Conservation (phyloP, 1,284 basidiomycete species). For the Volvariella surrecta region DNA sequence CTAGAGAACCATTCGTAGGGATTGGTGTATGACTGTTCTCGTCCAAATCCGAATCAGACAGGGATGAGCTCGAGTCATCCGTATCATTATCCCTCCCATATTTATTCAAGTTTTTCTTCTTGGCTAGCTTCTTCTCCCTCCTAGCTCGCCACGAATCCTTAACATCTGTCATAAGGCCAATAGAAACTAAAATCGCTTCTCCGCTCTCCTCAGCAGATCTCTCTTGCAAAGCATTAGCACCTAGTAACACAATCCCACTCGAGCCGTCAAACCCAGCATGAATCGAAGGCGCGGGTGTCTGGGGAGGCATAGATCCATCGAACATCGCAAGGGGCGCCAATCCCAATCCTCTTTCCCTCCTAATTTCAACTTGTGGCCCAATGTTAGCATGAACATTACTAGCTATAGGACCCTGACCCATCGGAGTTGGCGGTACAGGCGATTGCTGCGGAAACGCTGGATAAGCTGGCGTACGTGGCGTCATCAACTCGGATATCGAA, state of each 20-base stretch:
- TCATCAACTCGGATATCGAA: slow-evolving; percentile 1
- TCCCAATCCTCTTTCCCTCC: slow-evolving; percentile 37
- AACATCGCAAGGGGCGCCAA: background rate
- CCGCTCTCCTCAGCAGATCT: slow-evolving; percentile 25
- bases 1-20: slow-evolving; percentile 2
- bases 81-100: background rate
- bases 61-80: too few relatives aligned
- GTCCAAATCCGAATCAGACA: background rate
- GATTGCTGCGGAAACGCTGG: slow-evolving; percentile 52
- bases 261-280: slow-evolving; percentile 28
- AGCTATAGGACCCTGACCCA: slow-evolving; percentile 45
- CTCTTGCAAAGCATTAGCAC: slow-evolving; percentile 8
- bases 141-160: slow-evolving; percentile 8
- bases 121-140: slow-evolving; percentile 11
- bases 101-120: slow-evolving; percentile 11
- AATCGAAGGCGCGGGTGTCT: slow-evolving; percentile 15
- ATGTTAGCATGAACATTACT: slow-evolving; percentile 33
- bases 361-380: slow-evolving; percentile 56
- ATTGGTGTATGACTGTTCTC: background rate
- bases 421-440: slow-evolving; percentile 39
- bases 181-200: slow-evolving; percentile 64
- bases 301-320: slow-evolving; percentile 2
- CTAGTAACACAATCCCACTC: slow-evolving; percentile 17
- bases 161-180: slow-evolving; percentile 45
- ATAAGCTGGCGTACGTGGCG: slow-evolving; percentile 50